These are phyloP conservation scores for Tuber brumale DNA, from an alignment of 495 filamentous ascomycete species.

Conservation along the genomic window DNA sequence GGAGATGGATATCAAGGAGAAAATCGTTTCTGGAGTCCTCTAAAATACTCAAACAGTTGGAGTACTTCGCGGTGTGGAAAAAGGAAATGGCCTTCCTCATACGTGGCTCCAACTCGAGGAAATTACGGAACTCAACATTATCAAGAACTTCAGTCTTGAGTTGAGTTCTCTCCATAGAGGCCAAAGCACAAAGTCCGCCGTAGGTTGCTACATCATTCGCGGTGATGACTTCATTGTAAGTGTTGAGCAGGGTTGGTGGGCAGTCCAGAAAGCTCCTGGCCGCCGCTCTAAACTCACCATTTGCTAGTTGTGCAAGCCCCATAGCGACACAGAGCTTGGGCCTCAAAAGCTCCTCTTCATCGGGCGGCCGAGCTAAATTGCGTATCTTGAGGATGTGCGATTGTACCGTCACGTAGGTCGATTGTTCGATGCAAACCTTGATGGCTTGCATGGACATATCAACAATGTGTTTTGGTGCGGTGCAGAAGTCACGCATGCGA, in stretches of 20 bases:
- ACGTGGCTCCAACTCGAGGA: slow-evolving; percentile 88
- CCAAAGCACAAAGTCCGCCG: slow-evolving; percentile 82
- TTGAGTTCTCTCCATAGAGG: slow-evolving; percentile 73
- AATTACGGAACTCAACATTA: slow-evolving; percentile 70
- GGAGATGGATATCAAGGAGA: slow-evolving; percentile 79
- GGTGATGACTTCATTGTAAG: slow-evolving; percentile 66
- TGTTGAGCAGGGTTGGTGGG: slow-evolving; percentile 49
- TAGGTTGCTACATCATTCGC: slow-evolving; percentile 89
- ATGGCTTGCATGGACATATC: slow-evolving; percentile 66
- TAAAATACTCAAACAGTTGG: slow-evolving; percentile 71
- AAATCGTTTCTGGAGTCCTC: slow-evolving; percentile 78
- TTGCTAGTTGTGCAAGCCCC: slow-evolving; percentile 65
- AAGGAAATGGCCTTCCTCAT: slow-evolving; percentile 81
- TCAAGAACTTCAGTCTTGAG: slow-evolving; percentile 72
- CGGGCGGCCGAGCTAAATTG: slow-evolving; percentile 46
- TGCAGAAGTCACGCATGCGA: slow-evolving; percentile 70
- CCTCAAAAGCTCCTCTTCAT: slow-evolving; percentile 56
- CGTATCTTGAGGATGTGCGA: slow-evolving; percentile 64
- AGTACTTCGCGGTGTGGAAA: slow-evolving; percentile 84
- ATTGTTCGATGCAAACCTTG: slow-evolving; percentile 60
- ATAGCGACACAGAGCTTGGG: slow-evolving; percentile 61
- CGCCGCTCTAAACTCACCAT: slow-evolving; percentile 61
- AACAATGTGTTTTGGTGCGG: slow-evolving; percentile 60
- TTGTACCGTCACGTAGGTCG: slow-evolving; percentile 59
- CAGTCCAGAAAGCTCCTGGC: slow-evolving; percentile 63